Evolutionary conservation across 768 basidiomycete species (phyloP).

Genomic region (Glaciozyma antarctica): DNA sequence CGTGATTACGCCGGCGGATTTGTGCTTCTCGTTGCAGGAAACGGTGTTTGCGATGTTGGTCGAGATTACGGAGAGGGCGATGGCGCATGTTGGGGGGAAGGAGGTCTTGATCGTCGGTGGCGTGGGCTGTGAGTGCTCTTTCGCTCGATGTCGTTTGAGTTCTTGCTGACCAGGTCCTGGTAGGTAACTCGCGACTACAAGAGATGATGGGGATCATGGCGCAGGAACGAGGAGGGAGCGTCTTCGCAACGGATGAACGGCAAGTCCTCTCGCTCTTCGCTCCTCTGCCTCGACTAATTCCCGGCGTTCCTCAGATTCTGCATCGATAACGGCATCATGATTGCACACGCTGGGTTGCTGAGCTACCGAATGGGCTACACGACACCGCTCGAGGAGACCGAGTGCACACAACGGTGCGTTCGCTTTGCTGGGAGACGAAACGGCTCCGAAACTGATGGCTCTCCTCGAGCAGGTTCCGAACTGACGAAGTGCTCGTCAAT

Average conservation of each 20-base stretch:
- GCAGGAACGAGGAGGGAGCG: slow-evolving; percentile 68
- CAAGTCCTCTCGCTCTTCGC: slow-evolving; percentile 38
- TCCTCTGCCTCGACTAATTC: not conserved
- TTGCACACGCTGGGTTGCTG: slow-evolving; percentile 91
- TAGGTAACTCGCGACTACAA: slow-evolving; percentile 86
- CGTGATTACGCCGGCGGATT: slow-evolving; percentile 83
- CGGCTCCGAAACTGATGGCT: not conserved
- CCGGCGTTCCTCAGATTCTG: slow-evolving; percentile 60
- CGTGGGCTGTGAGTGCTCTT: slow-evolving; percentile 75
- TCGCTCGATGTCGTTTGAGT: not conserved
- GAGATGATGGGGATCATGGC: slow-evolving; percentile 99
- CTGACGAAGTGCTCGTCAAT: slow-evolving; percentile 81
- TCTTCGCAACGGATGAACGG: slow-evolving; percentile 96
- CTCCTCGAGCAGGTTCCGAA: slow-evolving; percentile 59
- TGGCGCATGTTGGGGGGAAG: slow-evolving; percentile 95
- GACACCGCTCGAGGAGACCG: slow-evolving; percentile 68
- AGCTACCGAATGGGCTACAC: slow-evolving; percentile 79
- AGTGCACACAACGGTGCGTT: slow-evolving; percentile 76
- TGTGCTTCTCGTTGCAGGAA: slow-evolving; percentile 95
- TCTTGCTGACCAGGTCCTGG: not conserved
- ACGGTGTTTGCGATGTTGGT: slow-evolving; percentile 97
- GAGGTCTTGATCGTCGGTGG: slow-evolving; percentile 97
- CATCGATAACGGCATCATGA: slow-evolving; percentile 99
- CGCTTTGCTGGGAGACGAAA: not conserved
- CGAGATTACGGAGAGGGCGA: slow-evolving; percentile 95